Base-by-base conservation (phyloP, 495 filamentous ascomycete genomes). In the Hamigera avellanea region DNA sequence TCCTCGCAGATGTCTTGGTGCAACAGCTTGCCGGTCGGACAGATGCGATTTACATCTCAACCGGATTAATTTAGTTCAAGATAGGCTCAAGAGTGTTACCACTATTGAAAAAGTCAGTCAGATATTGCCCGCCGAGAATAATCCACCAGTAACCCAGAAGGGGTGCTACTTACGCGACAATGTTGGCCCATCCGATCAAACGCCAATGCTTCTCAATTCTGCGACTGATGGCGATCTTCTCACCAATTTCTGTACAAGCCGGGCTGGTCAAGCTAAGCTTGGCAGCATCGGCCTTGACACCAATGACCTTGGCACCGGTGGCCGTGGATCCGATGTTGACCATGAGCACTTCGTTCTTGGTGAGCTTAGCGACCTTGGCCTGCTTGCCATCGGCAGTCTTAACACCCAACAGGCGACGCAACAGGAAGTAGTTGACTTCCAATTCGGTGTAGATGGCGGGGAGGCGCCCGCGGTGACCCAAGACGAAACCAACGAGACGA, bases 191-290 rank as follows among this genome's bases (percentile, higher is more conserved):
- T 49, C 89, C 88, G 46, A 95, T 95, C 55, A 95, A 73, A 66
- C 91, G 83, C 91, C 91, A 96, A 65, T 95, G 89, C 77, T 95
- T 95, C 55, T 98, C 91, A 50, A 96, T 95, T 75, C 93, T 79
- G 64, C 91, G 73, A 57, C 77, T 83, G 56, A 98, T 72, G 26
- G 91, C 93, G 55, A 98, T 86, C 79, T 98, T 98, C 73, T 98
- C 93, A 28, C 85, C 86, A 49, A 93, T 76, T 49, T 91, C 81
- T 14, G 87, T 95, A 66, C 87, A 95, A 26, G 87, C 88, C 15
- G 87, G 87, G 57, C 74, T 84, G 38, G 86, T 95, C 56, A 95
- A 62, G 42, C 73, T 76, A 41, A 93, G 69, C 64, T 95, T 94
- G 28, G 93, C 93, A 26, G 84, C 86, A 78, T 96, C 93, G 40